A percentile compares a stretch with the other conserved stretches of the same genome.
Evolutionary conservation across 345 rosid genomes (phyloP).

Genomic region (Eucalyptus coolabah): DNA sequence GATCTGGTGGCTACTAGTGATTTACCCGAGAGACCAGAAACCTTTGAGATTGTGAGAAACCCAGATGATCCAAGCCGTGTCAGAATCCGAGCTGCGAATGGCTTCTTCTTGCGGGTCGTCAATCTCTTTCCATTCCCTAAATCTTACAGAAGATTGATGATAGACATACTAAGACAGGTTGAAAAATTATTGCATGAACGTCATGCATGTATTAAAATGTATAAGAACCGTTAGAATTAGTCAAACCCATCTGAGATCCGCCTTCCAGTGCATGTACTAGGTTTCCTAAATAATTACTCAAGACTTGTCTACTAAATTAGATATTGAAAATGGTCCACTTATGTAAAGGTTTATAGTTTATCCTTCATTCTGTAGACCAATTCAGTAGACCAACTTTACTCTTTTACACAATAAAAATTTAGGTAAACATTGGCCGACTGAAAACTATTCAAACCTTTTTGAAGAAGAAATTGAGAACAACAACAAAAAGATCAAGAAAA

Average conservation of each 20-base stretch:
- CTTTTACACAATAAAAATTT: neutral
- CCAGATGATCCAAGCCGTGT: constrained; percentile 13
- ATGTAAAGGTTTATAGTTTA: neutral
- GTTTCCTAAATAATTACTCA: neutral
- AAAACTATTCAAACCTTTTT: neutral
- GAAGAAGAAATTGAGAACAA: neutral
- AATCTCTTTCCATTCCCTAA: neutral
- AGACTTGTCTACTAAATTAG: neutral
- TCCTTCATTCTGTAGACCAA: neutral
- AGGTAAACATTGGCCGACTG: neutral
- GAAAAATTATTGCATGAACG: neutral
- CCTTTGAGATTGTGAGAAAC: constrained; percentile 30
- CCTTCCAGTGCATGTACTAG: neutral
- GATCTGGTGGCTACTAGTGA: constrained; percentile 14
- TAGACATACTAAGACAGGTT: neutral
- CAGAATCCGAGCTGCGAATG: constrained; percentile 40
- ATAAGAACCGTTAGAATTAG: neutral
- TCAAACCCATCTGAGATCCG: neutral
- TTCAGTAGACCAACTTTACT: too few relatives aligned
- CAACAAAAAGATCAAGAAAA: neutral
- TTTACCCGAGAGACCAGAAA: constrained; percentile 8
- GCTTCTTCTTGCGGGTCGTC: constrained; percentile 37
- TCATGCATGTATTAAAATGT: neutral
- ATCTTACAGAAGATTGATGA: neutral
- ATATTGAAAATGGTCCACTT: neutral